These are phyloP conservation scores for Ophiostoma populinum DNA, from an alignment of 2,329 filamentous ascomycete species.

Conservation along the genomic window DNA sequence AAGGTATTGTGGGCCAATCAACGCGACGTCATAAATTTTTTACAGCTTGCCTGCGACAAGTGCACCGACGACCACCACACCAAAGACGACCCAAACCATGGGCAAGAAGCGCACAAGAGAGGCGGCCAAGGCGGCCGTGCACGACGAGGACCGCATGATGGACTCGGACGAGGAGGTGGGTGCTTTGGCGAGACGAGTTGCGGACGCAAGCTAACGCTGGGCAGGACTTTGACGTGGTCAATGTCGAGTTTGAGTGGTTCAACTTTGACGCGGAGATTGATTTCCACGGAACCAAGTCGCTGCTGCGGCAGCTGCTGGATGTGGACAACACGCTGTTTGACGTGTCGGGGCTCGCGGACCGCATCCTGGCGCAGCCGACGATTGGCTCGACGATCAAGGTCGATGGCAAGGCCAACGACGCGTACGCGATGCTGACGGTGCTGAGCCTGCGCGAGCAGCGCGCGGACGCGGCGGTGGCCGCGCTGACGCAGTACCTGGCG, in stretches of 20 bases:
- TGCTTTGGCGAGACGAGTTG: not conserved
- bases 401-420: constrained; percentile 83
- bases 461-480: constrained; percentile 53
- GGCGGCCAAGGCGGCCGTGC: constrained; percentile 14
- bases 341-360: constrained; percentile 67
- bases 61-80: not conserved
- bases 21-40: constrained; percentile 9
- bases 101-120: constrained; percentile 22
- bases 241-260: constrained; percentile 98
- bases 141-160: constrained; percentile 20
- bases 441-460: constrained; percentile 68
- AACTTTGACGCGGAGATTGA: constrained; percentile 80
- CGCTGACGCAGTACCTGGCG: constrained; percentile 54
- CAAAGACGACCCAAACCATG: constrained; percentile 14
- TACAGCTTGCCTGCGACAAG: too few species aligned
- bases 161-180: constrained; percentile 33
- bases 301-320: constrained; percentile 84
- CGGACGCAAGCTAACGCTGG: constrained; percentile 8
- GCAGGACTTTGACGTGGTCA: constrained; percentile 76
- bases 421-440: constrained; percentile 81
- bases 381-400: constrained; percentile 93
- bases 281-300: constrained; percentile 84
- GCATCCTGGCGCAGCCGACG: constrained; percentile 67
- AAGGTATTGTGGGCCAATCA: constrained; percentile 6
- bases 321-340: constrained; percentile 74